Conservation (phyloP, 371 early-diverging fungal genomes). For the Synchytrium microbalum region DNA sequence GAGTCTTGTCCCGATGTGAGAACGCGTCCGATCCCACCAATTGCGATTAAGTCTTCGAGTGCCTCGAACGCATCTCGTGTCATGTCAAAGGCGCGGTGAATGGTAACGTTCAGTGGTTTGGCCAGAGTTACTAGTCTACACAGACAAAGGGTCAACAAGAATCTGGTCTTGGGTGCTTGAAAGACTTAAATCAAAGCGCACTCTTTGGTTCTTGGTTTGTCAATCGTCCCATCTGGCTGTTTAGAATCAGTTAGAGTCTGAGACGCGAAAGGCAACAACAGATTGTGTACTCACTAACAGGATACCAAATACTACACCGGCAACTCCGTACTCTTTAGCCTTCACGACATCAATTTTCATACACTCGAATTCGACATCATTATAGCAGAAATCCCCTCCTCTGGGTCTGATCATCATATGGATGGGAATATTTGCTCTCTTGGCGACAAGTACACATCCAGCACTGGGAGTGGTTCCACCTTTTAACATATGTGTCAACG, state of each 20-base stretch:
- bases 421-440: slow-evolving; percentile 38
- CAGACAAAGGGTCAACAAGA: not conserved
- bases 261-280: too few species aligned
- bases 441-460: slow-evolving; percentile 29
- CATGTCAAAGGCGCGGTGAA: slow-evolving; percentile 60
- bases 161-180: not conserved
- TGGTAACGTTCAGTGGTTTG: slow-evolving; percentile 48
- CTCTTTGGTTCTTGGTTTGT: slow-evolving; percentile 27
- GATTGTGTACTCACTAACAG: too few species aligned
- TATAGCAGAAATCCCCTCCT: slow-evolving; percentile 55
- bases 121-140: slow-evolving; percentile 40
- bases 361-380: slow-evolving; percentile 46
- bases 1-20: slow-evolving; percentile 49
- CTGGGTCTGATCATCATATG: slow-evolving; percentile 57
- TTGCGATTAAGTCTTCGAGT: slow-evolving; percentile 39
- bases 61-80: slow-evolving; percentile 43
- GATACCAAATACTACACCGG: slow-evolving; percentile 54
- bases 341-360: slow-evolving; percentile 42
- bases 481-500: slow-evolving; percentile 10
- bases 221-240: slow-evolving; percentile 46
- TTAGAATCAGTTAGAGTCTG: too few species aligned
- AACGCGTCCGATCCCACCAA: slow-evolving; percentile 50
- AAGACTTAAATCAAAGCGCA: slow-evolving; percentile 1
- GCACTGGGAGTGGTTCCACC: slow-evolving; percentile 32
- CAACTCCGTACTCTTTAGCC: slow-evolving; percentile 35